A percentile compares a stretch with the other conserved stretches of the same genome.
These are phyloP conservation scores for Epichloe uncinata DNA, from an alignment of 2,329 filamentous ascomycete genomes.

Conservation along the genomic window DNA sequence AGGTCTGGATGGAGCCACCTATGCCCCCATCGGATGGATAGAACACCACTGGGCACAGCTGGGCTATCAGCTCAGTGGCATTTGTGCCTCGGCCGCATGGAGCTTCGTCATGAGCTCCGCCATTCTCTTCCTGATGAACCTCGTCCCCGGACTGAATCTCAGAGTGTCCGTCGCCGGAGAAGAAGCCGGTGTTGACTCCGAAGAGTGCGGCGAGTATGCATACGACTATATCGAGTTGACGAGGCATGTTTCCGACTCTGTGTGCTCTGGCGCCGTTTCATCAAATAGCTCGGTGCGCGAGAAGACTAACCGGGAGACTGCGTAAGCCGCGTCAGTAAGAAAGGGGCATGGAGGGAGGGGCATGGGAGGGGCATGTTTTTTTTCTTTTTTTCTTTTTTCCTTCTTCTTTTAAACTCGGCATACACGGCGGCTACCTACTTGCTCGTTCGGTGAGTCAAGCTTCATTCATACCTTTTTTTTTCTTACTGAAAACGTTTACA, in stretches of 20 bases:
- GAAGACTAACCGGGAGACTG: conserved; percentile 11
- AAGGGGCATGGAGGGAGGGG: background rate
- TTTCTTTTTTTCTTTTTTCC: too few species aligned
- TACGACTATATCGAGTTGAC: conserved; percentile 69
- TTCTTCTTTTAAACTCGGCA: background rate
- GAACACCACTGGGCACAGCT: conserved; percentile 59
- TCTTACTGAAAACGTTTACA: too few species aligned
- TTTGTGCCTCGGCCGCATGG: conserved; percentile 50
- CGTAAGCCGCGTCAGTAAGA: background rate
- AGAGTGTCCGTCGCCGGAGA: conserved; percentile 55
- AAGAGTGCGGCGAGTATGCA: conserved; percentile 69
- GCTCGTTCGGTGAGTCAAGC: too few species aligned
- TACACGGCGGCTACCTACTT: too few species aligned
- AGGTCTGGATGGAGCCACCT: conserved; percentile 53
- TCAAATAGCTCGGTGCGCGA: conserved; percentile 17
- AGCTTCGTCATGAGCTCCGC: conserved; percentile 54
- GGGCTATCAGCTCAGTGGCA: conserved; percentile 58
- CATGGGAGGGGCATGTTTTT: background rate
- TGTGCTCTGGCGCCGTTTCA: conserved; percentile 9
- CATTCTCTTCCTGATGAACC: conserved; percentile 58
- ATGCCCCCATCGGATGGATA: conserved; percentile 52
- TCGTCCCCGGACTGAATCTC: conserved; percentile 56
- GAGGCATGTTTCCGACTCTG: conserved; percentile 42
- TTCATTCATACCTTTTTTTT: too few species aligned
- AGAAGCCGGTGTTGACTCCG: conserved; percentile 57